Base-by-base conservation (phyloP, 192 early-diverging fungal genomes). In the Dispira simplex region DNA sequence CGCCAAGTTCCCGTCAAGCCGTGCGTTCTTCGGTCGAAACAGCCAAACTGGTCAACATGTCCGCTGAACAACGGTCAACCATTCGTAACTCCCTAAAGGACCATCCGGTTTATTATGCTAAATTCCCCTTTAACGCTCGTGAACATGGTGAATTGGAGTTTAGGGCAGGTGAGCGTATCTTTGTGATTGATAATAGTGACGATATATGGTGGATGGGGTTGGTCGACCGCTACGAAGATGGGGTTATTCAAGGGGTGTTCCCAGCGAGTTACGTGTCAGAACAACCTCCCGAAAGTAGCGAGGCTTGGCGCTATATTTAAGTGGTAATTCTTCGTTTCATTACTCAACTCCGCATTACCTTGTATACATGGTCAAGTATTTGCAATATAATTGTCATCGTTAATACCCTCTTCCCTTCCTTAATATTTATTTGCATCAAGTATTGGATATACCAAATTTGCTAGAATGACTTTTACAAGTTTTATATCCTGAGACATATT, bases 141-240 rank as follows among this genome's bases (percentile, higher is more conserved):
- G 86, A 90, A 63, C 80, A 79, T 6, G 86, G 86, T 13, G 88
- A 90, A 68, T 75, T 90, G 23, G 77, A 75, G 4, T 87, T 90
- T 70, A 69, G 77, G 14, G 77, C 81, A 4, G 85, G 84, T 27
- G 85, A 87, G 63, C 75, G 77, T 0, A 83, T 90, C 56, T 76
- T 87, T 76, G 88, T 90, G 9, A 80, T 85, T 18, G 88, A 90
- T 67, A 76, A 79, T 57, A 85, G 79, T 63, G 85, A 90, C 67
- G 85, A 85, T 70, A 81, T 88, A 39, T 90, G 88, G 88, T 90
- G 88, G 88, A 81, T 87, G 78, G 88, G 88, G 14, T 80, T 83
- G 21, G 79, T 81, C 52, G 74, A 75, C 65, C 72, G 81, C 64
- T 77, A 82, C n/a, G 65, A 75, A 25, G 78, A 79, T 69, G 76